phyloP scores from a whole-genome alignment of 2,329 filamentous ascomycete species.

The Blastomyces silverae region DNA sequence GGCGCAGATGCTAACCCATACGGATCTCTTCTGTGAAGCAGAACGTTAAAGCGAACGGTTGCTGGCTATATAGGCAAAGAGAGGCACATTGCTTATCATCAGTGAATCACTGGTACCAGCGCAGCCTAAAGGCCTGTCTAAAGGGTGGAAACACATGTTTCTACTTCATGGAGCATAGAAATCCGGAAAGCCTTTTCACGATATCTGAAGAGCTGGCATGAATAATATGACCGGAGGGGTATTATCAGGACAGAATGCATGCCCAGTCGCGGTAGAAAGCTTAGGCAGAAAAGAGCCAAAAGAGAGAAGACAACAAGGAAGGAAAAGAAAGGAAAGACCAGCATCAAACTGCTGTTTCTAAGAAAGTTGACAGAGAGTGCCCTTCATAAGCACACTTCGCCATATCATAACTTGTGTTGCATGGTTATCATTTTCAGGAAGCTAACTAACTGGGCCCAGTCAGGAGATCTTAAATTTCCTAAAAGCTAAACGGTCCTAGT shows the following conservation, averaged over 20 bases:
- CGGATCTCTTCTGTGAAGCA: background rate
- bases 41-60: background rate
- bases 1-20: background rate
- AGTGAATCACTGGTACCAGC: background rate
- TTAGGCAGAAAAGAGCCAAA: background rate
- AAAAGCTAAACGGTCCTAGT: background rate
- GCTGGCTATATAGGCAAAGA: background rate
- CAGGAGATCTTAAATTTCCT: background rate
- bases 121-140: background rate
- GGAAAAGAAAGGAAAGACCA: background rate
- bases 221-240: background rate
- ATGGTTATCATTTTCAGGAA: background rate
- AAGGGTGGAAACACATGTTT: background rate
- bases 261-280: background rate
- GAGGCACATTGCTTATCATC: background rate
- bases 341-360: background rate
- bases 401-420: background rate
- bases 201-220: background rate
- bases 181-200: background rate
- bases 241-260: background rate
- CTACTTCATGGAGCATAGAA: background rate
- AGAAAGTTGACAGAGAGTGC: background rate
- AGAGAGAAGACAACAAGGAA: background rate
- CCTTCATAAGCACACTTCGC: background rate
- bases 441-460: background rate